phyloP scores from a whole-genome alignment of 768 basidiomycete genomes.

The Melanogaster broomeanus region DNA sequence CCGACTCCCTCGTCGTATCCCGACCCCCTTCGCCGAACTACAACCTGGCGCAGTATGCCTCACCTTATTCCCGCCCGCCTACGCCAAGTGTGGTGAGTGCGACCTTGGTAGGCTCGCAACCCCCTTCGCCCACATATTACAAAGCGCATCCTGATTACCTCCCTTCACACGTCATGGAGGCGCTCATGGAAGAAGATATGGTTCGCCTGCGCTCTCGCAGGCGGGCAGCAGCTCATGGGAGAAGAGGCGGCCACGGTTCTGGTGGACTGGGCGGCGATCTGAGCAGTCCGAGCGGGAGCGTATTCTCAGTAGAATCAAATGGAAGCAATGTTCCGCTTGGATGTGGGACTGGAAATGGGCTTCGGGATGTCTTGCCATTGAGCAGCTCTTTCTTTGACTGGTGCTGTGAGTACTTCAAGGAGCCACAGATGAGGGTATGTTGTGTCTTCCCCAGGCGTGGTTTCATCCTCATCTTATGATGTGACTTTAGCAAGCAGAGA shows the following conservation, averaged over 20 bases:
- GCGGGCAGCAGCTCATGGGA: conserved; percentile 38
- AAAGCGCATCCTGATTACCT: conserved; percentile 53
- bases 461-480: conserved; percentile 12
- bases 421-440: conserved; percentile 96
- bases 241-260: conserved; percentile 42
- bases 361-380: conserved; percentile 84
- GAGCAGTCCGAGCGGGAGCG: conserved; percentile 73
- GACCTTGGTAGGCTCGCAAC: conserved; percentile 25
- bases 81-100: conserved; percentile 37
- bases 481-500: conserved; percentile 76
- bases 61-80: conserved; percentile 66
- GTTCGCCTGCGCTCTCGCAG: conserved; percentile 80
- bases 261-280: conserved; percentile 43
- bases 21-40: conserved; percentile 79
- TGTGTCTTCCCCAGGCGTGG: neutral
- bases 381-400: conserved; percentile 94
- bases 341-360: conserved; percentile 76
- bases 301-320: conserved; percentile 76
- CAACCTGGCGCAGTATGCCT: conserved; percentile 73
- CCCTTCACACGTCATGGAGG: conserved; percentile 82
- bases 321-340: conserved; percentile 71
- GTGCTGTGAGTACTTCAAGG: conserved; percentile 96
- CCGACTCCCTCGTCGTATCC: conserved; percentile 44
- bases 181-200: conserved; percentile 93
- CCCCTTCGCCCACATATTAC: conserved; percentile 34